phyloP scores from a whole-genome alignment of 2,329 filamentous ascomycete genomes.

The Diaporthe australafricana region DNA sequence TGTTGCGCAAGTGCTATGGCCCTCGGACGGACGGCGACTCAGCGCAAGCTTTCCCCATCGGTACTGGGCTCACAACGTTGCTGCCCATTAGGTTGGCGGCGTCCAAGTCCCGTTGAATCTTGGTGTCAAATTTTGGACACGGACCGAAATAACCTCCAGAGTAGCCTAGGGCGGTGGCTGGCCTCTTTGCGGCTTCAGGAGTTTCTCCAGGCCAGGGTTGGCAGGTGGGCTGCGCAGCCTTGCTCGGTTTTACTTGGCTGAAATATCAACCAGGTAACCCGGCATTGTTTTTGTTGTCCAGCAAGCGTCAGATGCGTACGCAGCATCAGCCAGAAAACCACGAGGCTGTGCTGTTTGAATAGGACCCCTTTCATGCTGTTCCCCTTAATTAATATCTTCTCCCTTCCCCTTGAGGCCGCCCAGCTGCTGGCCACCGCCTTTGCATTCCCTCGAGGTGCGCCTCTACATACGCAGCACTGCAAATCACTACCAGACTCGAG shows the following conservation, averaged over 20 bases:
- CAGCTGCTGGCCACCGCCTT: constrained; percentile 2
- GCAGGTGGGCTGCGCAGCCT: constrained; percentile 35
- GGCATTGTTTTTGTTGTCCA: constrained; percentile 7
- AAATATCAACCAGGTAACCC: constrained; percentile 31
- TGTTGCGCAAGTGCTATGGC: constrained; percentile 11
- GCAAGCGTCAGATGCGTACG: constrained; percentile 28
- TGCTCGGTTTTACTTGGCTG: constrained; percentile 32
- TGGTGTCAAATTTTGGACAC: constrained; percentile 23
- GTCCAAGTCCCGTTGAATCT: background rate
- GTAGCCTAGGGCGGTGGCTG: constrained; percentile 8
- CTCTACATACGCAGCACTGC: constrained; percentile 1
- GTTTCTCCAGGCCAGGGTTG: constrained; percentile 34
- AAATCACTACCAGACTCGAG: constrained; percentile 24
- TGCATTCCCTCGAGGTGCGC: background rate
- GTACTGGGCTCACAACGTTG: constrained; percentile 4
- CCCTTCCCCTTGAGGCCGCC: constrained; percentile 17
- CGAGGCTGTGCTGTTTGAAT: constrained; percentile 25
- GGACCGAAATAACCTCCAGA: constrained; percentile 26
- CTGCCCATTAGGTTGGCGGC: background rate
- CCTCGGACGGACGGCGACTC: constrained; percentile 1
- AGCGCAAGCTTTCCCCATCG: constrained; percentile 17
- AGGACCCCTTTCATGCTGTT: constrained; percentile 25
- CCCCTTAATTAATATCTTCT: constrained; percentile 25
- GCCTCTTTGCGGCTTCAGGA: constrained; percentile 23
- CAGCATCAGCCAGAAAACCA: background rate